Percentiles rank a stretch among this genome's conserved stretches.
These are phyloP conservation scores for Podila epicladia DNA, from an alignment of 192 early-diverging fungal genomes.

Conservation along the genomic window DNA sequence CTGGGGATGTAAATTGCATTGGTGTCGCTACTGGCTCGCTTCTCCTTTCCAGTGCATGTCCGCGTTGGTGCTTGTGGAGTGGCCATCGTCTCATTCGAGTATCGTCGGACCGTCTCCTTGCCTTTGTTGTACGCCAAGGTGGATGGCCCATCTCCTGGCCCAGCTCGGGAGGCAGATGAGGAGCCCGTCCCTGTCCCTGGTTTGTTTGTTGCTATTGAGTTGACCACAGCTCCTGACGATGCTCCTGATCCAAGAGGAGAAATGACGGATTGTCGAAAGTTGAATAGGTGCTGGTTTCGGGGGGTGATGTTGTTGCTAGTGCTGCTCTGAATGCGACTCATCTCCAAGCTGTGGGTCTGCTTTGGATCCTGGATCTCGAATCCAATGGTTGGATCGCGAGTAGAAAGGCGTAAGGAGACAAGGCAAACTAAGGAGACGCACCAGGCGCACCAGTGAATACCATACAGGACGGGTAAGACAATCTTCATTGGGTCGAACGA, in stretches of 20 bases:
- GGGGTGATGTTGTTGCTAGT: conserved; percentile 1
- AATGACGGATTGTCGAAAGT: conserved; percentile 37
- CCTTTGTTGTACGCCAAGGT: conserved; percentile 4
- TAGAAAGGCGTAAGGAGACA: conserved; percentile 4
- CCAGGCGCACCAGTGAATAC: conserved; percentile 13
- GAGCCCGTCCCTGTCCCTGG: neutral
- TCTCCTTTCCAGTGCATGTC: conserved; percentile 1
- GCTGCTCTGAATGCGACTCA: conserved; percentile 2
- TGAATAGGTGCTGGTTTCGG: conserved; percentile 26
- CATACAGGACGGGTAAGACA: conserved; percentile 13
- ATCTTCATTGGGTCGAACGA: conserved; percentile 13
- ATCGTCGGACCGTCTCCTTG: conserved; percentile 1
- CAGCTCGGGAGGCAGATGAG: neutral
- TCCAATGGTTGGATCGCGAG: neutral
- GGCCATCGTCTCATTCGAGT: neutral
- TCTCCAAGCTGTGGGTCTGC: conserved; percentile 15
- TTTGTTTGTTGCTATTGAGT: neutral
- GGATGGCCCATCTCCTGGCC: neutral
- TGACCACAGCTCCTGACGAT: neutral
- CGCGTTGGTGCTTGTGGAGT: conserved; percentile 9
- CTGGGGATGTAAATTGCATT: conserved; percentile 15
- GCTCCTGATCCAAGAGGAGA: conserved; percentile 9
- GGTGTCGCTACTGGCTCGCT: conserved; percentile 5
- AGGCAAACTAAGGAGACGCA: conserved; percentile 13
- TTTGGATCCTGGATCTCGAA: conserved; percentile 26